Evolutionary conservation across 148 eudicot genomes (phyloP), one percentile per base, ranked within the genome.

Genomic region (Spergularia bocconei): DNA sequence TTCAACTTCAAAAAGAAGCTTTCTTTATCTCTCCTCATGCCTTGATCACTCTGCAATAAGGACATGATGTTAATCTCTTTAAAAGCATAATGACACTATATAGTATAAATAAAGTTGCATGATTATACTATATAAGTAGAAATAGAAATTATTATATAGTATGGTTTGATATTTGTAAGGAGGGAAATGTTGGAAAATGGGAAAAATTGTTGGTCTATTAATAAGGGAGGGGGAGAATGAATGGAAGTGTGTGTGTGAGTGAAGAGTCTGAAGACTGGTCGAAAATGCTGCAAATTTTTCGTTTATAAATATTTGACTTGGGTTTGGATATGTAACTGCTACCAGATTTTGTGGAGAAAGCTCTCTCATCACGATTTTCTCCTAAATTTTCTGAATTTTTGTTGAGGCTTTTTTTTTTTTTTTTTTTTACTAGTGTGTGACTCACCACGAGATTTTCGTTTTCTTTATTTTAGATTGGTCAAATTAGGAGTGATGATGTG

Each of bases 331-430:
- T 20, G 14, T 61, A 23, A 25, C 15, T 23, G 38, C 4, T 15
- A 61, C 59, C 47, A 57, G n/a, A 68, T 68, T 25, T 23, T 51
- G 44, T 54, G 78, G 79, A 38, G 11, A 6, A 57, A 59, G 4
- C 14, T 21, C 47, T 29, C 36, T 29, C 3, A 29, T 68, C 67
- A 58, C 52, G 39, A 76, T 76, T 69, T 68, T 59, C 73, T 76
- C 79, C 79, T 68, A 58, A 8, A 76, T 76, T 58, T 76, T 68
- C 67, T 76, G 58, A 29, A 76, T 29, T 29, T 68, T 6, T 48
- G 67, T 76, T 69, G 59, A 59, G 63, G 61, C n/a, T n/a, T 29
- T 29, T 29, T 29, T 29, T 29, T 29, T 29, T 29, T 29, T 29
- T 29, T 29, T 29, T 29, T 29, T 29, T 29, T 29, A 29, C 36